Percentiles rank a stretch among this genome's conserved stretches.
phyloP scores from a whole-genome alignment of 352 stramenopile species.

The Pythium diclinum region DNA sequence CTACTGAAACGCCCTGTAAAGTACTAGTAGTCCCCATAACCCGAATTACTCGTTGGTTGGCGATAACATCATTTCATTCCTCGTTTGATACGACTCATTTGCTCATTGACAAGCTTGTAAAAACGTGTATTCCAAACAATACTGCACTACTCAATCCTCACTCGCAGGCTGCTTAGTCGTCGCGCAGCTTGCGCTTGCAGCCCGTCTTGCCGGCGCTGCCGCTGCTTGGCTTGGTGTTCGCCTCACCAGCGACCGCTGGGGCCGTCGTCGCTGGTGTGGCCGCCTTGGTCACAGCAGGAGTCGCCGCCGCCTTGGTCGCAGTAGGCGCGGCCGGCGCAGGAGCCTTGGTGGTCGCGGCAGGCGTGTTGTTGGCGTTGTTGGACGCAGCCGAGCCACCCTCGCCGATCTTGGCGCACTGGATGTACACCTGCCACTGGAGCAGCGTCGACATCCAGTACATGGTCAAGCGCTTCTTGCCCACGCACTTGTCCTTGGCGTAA shows the following conservation, averaged over 20 bases:
- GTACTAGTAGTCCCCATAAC: too few species aligned
- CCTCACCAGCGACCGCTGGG: conserved; percentile 2
- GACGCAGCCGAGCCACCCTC: neutral
- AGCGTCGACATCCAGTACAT: conserved; percentile 61
- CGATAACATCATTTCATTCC: too few species aligned
- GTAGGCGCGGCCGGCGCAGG: too few species aligned
- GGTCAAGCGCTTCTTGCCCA: conserved; percentile 36
- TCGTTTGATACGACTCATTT: too few species aligned
- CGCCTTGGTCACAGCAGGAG: neutral
- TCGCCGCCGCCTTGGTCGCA: neutral
- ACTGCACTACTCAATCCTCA: neutral
- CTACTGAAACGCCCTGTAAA: too few species aligned
- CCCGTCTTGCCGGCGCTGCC: neutral
- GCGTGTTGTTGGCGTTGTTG: neutral
- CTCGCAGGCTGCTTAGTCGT: neutral
- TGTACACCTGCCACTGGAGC: conserved; percentile 60
- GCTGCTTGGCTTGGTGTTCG: neutral
- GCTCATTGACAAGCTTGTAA: too few species aligned
- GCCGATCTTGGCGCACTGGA: conserved; percentile 18
- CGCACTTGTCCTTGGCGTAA: conserved; percentile 41
- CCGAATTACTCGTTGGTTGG: too few species aligned
- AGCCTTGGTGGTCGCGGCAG: neutral
- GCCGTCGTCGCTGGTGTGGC: neutral
- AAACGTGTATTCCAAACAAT: too few species aligned
- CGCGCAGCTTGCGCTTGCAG: conserved; percentile 13